Evolutionary conservation across 2,329 filamentous ascomycete species (phyloP), one percentile per base, ranked within the genome.

Genomic region (Cryphonectria radicalis): DNA sequence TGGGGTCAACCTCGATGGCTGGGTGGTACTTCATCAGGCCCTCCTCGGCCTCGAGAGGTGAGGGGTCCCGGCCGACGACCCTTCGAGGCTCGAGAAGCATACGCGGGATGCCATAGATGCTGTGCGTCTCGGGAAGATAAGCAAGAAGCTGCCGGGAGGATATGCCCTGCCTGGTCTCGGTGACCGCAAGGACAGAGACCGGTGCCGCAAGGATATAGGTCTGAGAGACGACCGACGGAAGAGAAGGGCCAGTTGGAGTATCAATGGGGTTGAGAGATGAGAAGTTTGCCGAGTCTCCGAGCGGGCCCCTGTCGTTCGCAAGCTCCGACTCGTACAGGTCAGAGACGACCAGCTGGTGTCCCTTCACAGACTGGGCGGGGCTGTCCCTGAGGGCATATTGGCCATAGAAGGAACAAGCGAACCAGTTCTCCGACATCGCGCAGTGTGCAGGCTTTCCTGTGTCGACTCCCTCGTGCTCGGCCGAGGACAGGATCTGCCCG

Each of bases 391-490:
- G 84, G 3, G 83, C 82, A 78, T 90, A 91, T 76, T 88, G 82
- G 50, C 87, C 88, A 76, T 88, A 92, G 80, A 95, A 93, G 10
- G 93, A 92, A 83, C 97, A 98, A 8, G 91, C 88, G 78, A 97
- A 95, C 94, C 95, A 98, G 82, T 99, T 98, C 84, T 99, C 96
- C 0, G 94, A 92, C 67, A 98, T 86, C 37, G 90, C 88, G 59
- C 94, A 94, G 32, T 92, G 86, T 72, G 97, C 92, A 0, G 91
- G 87, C 78, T 94, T 91, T 64, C 82, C 84, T 0, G 88, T 85
- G 78, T 98, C 95, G 46, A 97, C 90, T 4, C 91, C 92, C 7
- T 87, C 81, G 78, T 97, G 91, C 0, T 85, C 88, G 63, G 89
- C 87, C 0, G 93, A 90, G 74, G 93, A 86, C 2, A 99, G 86